A percentile compares a stretch with the other conserved stretches of the same genome.
phyloP scores from a whole-genome alignment of 2,329 filamentous ascomycete genomes.

The Sclerotinia borealis region DNA sequence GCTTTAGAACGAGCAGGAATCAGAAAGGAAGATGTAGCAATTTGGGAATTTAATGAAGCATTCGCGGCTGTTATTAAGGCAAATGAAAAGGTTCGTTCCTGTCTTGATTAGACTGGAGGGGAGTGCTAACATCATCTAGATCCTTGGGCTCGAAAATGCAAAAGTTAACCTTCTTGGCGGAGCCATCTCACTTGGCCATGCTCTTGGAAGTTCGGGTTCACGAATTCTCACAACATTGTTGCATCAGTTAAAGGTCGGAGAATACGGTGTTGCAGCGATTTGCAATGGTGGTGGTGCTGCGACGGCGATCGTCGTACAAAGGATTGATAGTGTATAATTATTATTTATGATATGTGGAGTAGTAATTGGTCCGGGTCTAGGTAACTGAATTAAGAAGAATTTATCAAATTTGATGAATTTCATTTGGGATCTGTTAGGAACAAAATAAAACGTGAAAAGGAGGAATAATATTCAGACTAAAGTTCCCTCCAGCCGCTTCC shows the following conservation, averaged over 20 bases:
- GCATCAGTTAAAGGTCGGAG: constrained; percentile 81
- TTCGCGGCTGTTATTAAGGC: constrained; percentile 95
- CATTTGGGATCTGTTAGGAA: neutral
- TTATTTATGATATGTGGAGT: neutral
- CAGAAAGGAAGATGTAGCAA: constrained; percentile 80
- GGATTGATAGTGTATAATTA: constrained; percentile 46
- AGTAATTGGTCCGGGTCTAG: neutral
- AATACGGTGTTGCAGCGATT: constrained; percentile 93
- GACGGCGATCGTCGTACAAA: constrained; percentile 85
- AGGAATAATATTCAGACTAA: neutral
- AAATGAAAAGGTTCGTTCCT: constrained; percentile 69
- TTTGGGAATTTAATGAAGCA: constrained; percentile 99
- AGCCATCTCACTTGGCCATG: constrained; percentile 87
- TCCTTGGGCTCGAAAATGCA: constrained; percentile 65
- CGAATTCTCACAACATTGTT: constrained; percentile 84
- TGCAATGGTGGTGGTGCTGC: constrained; percentile 95
- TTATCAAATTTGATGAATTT: neutral
- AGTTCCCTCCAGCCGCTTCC: neutral
- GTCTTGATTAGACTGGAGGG: neutral
- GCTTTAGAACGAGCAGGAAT: constrained; percentile 85
- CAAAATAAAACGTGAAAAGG: neutral
- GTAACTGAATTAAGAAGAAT: neutral
- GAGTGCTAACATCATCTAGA: constrained; percentile 21
- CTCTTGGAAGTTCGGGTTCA: constrained; percentile 86
- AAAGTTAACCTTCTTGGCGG: constrained; percentile 85